A percentile compares a stretch with the other conserved stretches of the same genome.
These are phyloP conservation scores for Sugiyamaella floridensis DNA, from an alignment of 805 yeast species.

Conservation along the genomic window DNA sequence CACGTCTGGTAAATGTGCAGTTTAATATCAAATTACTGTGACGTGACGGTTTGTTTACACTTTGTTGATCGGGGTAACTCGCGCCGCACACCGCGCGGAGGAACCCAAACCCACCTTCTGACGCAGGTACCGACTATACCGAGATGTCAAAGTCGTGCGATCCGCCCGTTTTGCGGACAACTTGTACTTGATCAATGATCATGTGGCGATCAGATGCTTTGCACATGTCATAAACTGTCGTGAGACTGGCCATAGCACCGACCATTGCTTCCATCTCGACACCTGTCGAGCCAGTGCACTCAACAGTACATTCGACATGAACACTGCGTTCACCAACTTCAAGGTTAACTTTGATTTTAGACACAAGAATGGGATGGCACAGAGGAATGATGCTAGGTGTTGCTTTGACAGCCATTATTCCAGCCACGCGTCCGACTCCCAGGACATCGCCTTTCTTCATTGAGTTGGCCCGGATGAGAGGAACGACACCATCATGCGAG, in stretches of 20 bases:
- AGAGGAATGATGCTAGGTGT: slow-evolving; percentile 43
- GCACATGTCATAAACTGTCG: slow-evolving; percentile 53
- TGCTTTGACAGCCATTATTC: slow-evolving; percentile 45
- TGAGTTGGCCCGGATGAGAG: slow-evolving; percentile 31
- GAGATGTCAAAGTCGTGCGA: slow-evolving; percentile 27
- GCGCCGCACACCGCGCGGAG: too few relatives aligned
- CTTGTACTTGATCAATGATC: slow-evolving; percentile 35
- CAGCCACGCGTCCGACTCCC: slow-evolving; percentile 43
- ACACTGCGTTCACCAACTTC: slow-evolving; percentile 23
- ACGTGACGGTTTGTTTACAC: slow-evolving; percentile 6
- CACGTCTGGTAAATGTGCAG: not conserved
- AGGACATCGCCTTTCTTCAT: slow-evolving; percentile 50
- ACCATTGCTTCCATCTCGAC: slow-evolving; percentile 53
- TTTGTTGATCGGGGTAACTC: not conserved
- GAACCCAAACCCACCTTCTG: not conserved
- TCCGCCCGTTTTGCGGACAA: slow-evolving; percentile 41
- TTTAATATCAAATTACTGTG: not conserved
- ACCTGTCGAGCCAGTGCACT: slow-evolving; percentile 47
- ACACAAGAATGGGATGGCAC: slow-evolving; percentile 43
- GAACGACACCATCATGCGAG: slow-evolving; percentile 29
- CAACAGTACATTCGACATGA: slow-evolving; percentile 34
- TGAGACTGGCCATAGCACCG: slow-evolving; percentile 39
- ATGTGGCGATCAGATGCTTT: slow-evolving; percentile 49
- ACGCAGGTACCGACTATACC: not conserved
- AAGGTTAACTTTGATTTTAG: slow-evolving; percentile 36